Conservation (phyloP, 352 stramenopile species). For the Phytopythium delawarense region DNA sequence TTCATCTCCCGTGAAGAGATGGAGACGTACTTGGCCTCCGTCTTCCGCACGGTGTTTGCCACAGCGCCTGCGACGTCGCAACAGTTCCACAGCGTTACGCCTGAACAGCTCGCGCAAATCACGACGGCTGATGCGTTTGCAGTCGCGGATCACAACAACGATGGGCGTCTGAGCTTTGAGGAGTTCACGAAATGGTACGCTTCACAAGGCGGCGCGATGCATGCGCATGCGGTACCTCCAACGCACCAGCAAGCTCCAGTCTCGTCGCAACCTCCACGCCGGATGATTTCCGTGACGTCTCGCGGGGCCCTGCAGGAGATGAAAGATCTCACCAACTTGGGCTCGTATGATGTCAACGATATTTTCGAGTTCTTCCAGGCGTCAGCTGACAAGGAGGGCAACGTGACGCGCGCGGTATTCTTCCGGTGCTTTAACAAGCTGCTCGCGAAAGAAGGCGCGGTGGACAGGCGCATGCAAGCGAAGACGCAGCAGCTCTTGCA, state of each 20-base stretch:
- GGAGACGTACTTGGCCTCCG: conserved; percentile 80
- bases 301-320: conserved; percentile 62
- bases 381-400: conserved; percentile 55
- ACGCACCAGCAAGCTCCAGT: background rate
- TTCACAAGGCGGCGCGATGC: conserved; percentile 15
- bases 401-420: conserved; percentile 61
- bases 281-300: conserved; percentile 23
- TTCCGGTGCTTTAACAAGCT: conserved; percentile 86
- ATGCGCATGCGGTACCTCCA: background rate
- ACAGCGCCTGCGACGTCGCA: conserved; percentile 40
- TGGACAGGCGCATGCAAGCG: conserved; percentile 31
- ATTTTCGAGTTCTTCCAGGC: conserved; percentile 86
- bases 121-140: conserved; percentile 70
- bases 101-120: conserved; percentile 64
- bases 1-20: conserved; percentile 83
- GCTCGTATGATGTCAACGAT: conserved; percentile 80
- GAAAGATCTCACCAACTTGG: conserved; percentile 76
- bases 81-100: conserved; percentile 45
- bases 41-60: conserved; percentile 82
- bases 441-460: conserved; percentile 38
- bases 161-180: conserved; percentile 66
- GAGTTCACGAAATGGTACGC: conserved; percentile 88
- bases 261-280: background rate
- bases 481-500: conserved; percentile 51
- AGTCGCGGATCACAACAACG: conserved; percentile 51